These are phyloP conservation scores for Juglanconis sp. DNA, from an alignment of 2,329 filamentous ascomycete species.

Conservation along the genomic window DNA sequence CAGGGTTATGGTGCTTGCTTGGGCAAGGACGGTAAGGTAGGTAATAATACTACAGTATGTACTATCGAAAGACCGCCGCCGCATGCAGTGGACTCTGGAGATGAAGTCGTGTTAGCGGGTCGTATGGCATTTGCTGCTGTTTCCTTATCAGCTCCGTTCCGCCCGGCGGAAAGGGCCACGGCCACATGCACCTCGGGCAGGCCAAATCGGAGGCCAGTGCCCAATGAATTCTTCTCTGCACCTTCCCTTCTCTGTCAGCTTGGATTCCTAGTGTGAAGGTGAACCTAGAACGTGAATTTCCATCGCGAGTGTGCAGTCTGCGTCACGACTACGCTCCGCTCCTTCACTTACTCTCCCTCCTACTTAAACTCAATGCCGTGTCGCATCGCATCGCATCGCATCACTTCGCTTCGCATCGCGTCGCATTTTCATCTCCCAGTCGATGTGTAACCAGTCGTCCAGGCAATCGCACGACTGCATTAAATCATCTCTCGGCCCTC, in stretches of 20 bases:
- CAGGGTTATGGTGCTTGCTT: no score
- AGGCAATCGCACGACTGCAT: not conserved
- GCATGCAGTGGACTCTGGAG: not conserved
- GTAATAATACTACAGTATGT: not conserved
- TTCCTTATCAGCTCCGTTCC: not conserved
- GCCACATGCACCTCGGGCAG: no score
- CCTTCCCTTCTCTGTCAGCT: no score
- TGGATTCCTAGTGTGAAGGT: no score
- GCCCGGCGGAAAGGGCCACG: not conserved
- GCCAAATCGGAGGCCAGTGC: no score
- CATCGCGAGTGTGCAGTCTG: no score
- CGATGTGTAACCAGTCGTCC: not conserved
- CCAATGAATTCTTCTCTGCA: no score
- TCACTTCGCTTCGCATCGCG: not conserved
- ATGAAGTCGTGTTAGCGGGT: not conserved
- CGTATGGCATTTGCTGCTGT: not conserved
- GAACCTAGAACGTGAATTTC: no score
- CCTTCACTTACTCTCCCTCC: no score
- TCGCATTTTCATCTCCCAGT: not conserved
- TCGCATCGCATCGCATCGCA: not conserved
- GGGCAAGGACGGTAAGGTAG: no score
- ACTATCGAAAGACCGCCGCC: not conserved
- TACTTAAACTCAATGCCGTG: not conserved
- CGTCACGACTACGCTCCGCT: no score
- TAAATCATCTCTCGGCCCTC: not conserved